Evolutionary conservation across 176 grass and related monocot genomes (phyloP).

Genomic region (Ensete glaucum): DNA sequence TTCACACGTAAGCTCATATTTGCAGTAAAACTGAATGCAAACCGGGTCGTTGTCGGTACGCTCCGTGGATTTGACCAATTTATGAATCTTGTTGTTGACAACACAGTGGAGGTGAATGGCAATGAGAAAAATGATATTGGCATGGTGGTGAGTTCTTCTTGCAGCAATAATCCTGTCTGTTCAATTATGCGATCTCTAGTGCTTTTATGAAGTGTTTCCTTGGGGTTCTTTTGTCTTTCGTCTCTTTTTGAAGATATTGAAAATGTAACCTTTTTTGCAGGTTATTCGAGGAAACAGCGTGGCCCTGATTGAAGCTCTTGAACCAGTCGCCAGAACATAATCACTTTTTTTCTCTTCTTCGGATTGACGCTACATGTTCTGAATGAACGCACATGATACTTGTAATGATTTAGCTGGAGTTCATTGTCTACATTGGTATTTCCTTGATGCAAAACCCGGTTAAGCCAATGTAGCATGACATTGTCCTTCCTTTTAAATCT

Average conservation of each 20-base stretch:
- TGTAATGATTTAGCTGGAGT: neutral
- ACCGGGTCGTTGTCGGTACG: constrained; percentile 68
- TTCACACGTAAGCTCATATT: neutral
- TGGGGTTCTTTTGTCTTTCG: neutral
- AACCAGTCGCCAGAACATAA: constrained; percentile 53
- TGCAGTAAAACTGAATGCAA: constrained; percentile 90
- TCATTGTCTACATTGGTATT: no score
- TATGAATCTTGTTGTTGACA: constrained; percentile 91
- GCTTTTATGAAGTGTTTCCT: neutral
- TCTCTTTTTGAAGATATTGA: neutral
- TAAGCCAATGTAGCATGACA: no score
- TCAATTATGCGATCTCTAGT: neutral
- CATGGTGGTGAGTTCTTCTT: constrained; percentile 61
- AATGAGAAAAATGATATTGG: constrained; percentile 85
- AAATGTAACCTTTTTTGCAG: constrained; percentile 25
- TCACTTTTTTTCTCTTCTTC: neutral
- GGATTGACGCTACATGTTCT: neutral
- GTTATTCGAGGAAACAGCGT: constrained; percentile 91
- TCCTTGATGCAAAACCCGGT: no score
- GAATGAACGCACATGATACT: neutral
- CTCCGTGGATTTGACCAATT: constrained; percentile 94
- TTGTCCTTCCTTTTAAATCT: no score
- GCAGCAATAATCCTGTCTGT: constrained; percentile 3
- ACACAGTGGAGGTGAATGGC: constrained; percentile 84
- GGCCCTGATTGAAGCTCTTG: constrained; percentile 92